Evolutionary conservation across 2,329 filamentous ascomycete genomes (phyloP).

Genomic region (Pyrenochaeta sp.): DNA sequence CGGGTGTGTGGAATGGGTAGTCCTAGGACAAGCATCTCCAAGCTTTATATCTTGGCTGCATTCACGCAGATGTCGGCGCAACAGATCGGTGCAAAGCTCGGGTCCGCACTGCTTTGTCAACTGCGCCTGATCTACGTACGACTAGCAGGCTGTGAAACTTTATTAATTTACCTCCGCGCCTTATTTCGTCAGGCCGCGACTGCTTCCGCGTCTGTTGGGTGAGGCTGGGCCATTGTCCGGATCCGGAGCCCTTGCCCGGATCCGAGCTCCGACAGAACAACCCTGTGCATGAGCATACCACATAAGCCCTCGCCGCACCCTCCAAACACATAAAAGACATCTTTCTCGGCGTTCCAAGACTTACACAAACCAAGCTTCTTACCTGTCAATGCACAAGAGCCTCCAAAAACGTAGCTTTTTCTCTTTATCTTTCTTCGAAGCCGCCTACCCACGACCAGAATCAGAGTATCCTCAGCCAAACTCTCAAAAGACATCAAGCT

Average conservation of each 20-base stretch:
- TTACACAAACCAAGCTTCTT: neutral
- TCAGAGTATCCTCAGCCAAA: slow-evolving; percentile 1
- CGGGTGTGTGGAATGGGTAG: neutral
- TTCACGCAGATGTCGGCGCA: slow-evolving; percentile 3
- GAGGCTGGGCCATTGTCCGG: neutral
- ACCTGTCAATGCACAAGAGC: slow-evolving; percentile 1
- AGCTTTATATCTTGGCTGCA: slow-evolving; percentile 5
- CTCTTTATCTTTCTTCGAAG: slow-evolving; percentile 3
- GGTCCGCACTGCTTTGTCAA: neutral
- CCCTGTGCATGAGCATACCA: neutral
- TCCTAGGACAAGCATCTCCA: slow-evolving; percentile 1
- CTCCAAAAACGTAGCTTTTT: neutral
- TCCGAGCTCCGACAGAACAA: neutral
- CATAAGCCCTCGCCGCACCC: neutral
- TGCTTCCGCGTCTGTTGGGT: neutral
- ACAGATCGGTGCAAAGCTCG: neutral
- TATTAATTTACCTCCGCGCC: neutral
- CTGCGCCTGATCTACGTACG: neutral
- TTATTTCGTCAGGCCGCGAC: neutral
- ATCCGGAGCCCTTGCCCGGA: neutral
- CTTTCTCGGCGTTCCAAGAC: neutral
- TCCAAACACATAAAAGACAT: slow-evolving; percentile 1
- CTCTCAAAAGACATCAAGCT: neutral
- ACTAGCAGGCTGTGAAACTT: neutral
- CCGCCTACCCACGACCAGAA: slow-evolving; percentile 1